phyloP scores from a whole-genome alignment of 805 yeast genomes.

The Saturnispora diversa region DNA sequence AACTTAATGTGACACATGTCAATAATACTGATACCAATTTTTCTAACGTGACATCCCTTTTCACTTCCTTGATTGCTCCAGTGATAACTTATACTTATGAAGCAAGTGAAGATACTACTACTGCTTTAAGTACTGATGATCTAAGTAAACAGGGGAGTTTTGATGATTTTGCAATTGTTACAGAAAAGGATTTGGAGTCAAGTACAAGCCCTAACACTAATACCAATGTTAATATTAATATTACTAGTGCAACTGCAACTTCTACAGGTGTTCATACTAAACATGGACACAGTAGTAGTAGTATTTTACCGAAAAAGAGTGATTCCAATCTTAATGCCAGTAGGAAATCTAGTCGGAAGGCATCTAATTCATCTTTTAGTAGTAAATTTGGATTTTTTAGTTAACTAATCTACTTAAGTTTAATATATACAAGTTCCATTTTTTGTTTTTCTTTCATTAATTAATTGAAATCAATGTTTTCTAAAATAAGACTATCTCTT shows the following conservation, averaged over 20 bases:
- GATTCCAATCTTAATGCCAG: neutral
- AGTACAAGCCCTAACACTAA: too few species aligned
- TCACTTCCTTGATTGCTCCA: neutral
- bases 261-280: too few species aligned
- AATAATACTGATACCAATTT: neutral
- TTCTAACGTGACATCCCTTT: neutral
- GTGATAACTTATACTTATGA: neutral
- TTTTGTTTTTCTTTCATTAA: neutral
- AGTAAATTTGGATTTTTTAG: constrained; percentile 10
- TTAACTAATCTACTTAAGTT: neutral
- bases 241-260: too few species aligned
- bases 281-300: too few species aligned
- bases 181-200: constrained; percentile 26
- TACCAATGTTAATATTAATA: too few species aligned
- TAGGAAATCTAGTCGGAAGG: constrained; percentile 1
- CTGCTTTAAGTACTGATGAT: neutral
- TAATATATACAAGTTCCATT: constrained; percentile 1
- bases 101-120: neutral
- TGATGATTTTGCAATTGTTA: constrained; percentile 43
- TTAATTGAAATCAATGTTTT: constrained; percentile 8
- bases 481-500: constrained; percentile 31
- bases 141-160: constrained; percentile 8
- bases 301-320: too few species aligned
- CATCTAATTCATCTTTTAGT: constrained; percentile 5
- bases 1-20: too few species aligned